Evolutionary conservation across 2,329 filamentous ascomycete genomes (phyloP), one percentile per base, ranked within the genome.

Genomic region (Colletotrichum nymphaeae): DNA sequence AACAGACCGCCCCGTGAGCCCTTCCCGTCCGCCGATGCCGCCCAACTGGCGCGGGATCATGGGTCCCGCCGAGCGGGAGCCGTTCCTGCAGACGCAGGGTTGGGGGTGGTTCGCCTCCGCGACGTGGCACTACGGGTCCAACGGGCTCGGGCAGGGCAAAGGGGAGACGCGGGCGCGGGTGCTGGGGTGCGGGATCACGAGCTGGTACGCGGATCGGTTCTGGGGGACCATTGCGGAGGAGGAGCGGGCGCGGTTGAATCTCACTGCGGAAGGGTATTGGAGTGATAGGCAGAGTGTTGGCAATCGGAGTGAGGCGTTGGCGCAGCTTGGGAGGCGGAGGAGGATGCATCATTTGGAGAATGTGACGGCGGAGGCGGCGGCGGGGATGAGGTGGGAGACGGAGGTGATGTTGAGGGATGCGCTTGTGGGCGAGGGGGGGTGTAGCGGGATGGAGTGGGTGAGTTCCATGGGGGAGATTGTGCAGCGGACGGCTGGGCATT

Each of bases 21-120:
- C 82, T 22, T 76, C 82, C 1, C 71, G 80, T 32, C 80, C 81
- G 16, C 80, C 82, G 0, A 62, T 75, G 32, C 84, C 82, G 62
- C 83, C 81, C n/a, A 83, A 83, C 73, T 84, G 82, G 81, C 78
- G 80, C 14, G 73, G 69, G 19, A 63, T 72, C n/a, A 58, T 53
- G 22, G 72, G 63, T 1, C 68, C 68, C n/a, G 28, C 35, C 14
- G 63, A 74, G 8, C 78, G 79, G 7, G 84, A 86, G 73, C 84
- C 85, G 1, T 86, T 86, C 56, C 75, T 84, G n/a, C 62, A 68
- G 5, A 78, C 79, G 3, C 83, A 85, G 72, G 79, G 77, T 32
- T 86, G 84, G 83, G 82, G 80, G 42, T 88, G 86, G 86, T 86
- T 86, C 72, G 77, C 80, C 26, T 84, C 84, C 60, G 85, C 83